These are phyloP conservation scores for Ceratobasidium sp. DNA, from an alignment of 1,284 basidiomycete species.

Conservation along the genomic window DNA sequence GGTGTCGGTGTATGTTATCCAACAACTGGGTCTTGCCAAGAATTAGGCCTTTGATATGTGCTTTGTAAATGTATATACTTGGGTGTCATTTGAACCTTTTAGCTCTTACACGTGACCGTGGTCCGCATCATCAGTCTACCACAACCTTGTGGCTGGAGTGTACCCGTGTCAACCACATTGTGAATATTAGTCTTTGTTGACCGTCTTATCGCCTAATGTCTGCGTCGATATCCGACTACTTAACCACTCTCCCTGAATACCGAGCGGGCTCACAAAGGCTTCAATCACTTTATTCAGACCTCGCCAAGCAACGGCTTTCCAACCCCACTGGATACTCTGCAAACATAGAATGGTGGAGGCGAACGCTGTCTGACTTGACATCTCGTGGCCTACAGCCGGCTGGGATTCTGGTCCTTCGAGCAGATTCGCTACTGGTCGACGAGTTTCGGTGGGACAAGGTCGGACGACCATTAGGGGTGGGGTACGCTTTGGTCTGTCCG, in stretches of 20 bases:
- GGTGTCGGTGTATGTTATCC: constrained; percentile 14
- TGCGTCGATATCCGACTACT: constrained; percentile 37
- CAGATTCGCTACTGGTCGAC: constrained; percentile 65
- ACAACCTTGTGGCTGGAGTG: constrained; percentile 19
- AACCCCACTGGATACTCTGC: constrained; percentile 84
- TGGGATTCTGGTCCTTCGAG: constrained; percentile 71
- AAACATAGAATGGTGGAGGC: constrained; percentile 87
- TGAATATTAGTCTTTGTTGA: neutral
- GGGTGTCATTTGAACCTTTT: too few relatives aligned
- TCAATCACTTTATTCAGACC: constrained; percentile 86
- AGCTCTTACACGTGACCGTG: constrained; percentile 28
- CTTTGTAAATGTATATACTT: too few relatives aligned
- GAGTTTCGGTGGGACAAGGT: constrained; percentile 68
- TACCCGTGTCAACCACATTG: too few relatives aligned
- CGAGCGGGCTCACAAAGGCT: constrained; percentile 63
- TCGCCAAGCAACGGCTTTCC: constrained; percentile 80
- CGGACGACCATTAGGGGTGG: constrained; percentile 82
- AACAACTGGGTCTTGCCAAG: constrained; percentile 13
- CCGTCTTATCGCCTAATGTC: constrained; percentile 19
- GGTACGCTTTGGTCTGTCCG: constrained; percentile 77
- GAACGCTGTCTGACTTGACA: constrained; percentile 68
- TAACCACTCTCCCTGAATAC: constrained; percentile 41
- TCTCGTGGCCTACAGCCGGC: constrained; percentile 62
- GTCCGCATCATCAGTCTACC: neutral
- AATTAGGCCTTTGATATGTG: too few relatives aligned